Conservation (phyloP, 345 rosid genomes). For the Moricandia moricandioides region DNA sequence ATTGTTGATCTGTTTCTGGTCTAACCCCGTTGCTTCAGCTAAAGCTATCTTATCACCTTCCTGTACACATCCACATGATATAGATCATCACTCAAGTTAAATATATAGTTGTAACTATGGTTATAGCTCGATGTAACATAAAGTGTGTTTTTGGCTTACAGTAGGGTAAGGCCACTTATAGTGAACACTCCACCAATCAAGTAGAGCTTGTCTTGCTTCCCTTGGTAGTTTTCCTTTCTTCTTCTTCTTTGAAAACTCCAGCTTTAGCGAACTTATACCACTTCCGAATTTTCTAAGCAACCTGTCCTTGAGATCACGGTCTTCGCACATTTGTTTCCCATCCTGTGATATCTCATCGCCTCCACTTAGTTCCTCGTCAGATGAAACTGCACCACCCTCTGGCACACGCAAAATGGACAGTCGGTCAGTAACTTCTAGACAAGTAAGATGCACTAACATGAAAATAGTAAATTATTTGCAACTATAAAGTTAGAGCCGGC, state of each 20-base stretch:
- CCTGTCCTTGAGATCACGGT: constrained; percentile 63
- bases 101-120: neutral
- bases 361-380: constrained; percentile 69
- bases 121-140: neutral
- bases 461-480: neutral
- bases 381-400: constrained; percentile 65
- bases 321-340: constrained; percentile 50
- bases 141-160: constrained; percentile 35
- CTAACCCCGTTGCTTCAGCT: constrained; percentile 78
- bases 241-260: constrained; percentile 83
- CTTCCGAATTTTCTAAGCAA: constrained; percentile 66
- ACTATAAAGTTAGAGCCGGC: neutral
- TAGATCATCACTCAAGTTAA: neutral
- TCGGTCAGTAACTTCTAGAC: neutral
- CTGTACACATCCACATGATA: constrained; percentile 32
- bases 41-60: constrained; percentile 75
- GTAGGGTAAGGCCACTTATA: constrained; percentile 94
- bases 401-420: neutral
- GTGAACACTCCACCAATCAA: constrained; percentile 79
- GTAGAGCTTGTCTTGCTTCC: constrained; percentile 78
- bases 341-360: constrained; percentile 57
- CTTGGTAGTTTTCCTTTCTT: constrained; percentile 85
- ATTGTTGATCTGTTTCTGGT: constrained; percentile 82
- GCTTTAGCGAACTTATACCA: constrained; percentile 64
- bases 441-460: neutral